Conservation (phyloP, 1,139 yeast genomes). For the Pichia cactophila region DNA sequence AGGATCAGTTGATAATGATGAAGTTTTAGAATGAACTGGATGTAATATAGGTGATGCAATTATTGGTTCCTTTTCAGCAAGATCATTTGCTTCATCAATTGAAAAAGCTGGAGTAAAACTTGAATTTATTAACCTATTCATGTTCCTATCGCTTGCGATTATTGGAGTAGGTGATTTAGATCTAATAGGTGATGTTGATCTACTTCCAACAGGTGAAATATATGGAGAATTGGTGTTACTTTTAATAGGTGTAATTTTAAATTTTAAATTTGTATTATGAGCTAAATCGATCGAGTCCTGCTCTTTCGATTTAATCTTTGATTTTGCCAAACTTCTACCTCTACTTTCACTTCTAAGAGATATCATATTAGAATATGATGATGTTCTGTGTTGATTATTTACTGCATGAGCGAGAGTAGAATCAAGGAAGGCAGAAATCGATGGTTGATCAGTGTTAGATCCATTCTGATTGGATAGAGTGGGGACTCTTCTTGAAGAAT, state of each 20-base stretch:
- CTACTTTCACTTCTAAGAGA: not conserved
- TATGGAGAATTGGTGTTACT: slow-evolving; percentile 21
- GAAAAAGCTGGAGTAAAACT: slow-evolving; percentile 14
- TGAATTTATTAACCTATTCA: slow-evolving; percentile 10
- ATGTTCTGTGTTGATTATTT: not conserved
- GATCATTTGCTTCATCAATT: slow-evolving; percentile 1
- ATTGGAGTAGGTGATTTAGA: slow-evolving; percentile 11
- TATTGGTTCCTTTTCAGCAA: not conserved
- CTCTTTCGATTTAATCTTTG: not conserved
- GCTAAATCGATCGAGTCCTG: slow-evolving; percentile 14
- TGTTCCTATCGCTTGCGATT: slow-evolving; percentile 8
- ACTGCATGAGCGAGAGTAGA: slow-evolving; percentile 1
- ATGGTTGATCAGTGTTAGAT: slow-evolving; percentile 28
- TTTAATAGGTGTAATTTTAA: slow-evolving; percentile 26
- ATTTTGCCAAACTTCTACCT: slow-evolving; percentile 1
- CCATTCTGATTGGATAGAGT: not conserved
- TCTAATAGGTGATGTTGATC: slow-evolving; percentile 18
- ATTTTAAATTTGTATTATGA: slow-evolving; percentile 23
- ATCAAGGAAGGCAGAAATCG: slow-evolving; percentile 27
- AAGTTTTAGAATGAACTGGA: not conserved
- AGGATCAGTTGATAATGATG: not conserved
- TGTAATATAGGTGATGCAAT: not conserved
- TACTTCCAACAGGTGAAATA: slow-evolving; percentile 18
- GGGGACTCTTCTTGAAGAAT: slow-evolving; percentile 1
- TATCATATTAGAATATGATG: too few relatives aligned